These are phyloP conservation scores for Didymellaceae sp. DNA, from an alignment of 2,329 filamentous ascomycete genomes.

Conservation along the genomic window DNA sequence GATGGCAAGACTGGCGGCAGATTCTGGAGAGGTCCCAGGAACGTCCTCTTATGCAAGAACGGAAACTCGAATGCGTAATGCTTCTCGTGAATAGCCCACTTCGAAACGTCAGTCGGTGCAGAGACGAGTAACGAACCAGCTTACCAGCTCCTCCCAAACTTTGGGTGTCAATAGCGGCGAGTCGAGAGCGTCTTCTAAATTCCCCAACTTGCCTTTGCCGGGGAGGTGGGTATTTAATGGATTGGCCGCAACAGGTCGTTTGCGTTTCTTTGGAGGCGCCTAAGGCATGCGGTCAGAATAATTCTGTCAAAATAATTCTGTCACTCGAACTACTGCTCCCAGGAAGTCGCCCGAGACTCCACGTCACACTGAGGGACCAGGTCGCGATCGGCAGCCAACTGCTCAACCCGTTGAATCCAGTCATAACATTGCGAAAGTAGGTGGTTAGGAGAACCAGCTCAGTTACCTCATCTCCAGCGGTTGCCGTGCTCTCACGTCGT, in stretches of 20 bases:
- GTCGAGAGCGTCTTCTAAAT: constrained; percentile 65
- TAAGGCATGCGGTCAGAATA: constrained; percentile 9
- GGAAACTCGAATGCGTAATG: constrained; percentile 76
- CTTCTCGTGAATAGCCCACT: constrained; percentile 71
- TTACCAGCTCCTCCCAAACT: constrained; percentile 69
- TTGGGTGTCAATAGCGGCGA: constrained; percentile 67
- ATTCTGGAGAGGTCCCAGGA: constrained; percentile 52
- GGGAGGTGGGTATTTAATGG: constrained; percentile 43
- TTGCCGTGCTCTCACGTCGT: constrained; percentile 50
- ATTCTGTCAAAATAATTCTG: background rate
- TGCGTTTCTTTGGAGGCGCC: constrained; percentile 34
- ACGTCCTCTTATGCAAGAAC: constrained; percentile 71
- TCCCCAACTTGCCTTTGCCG: constrained; percentile 54
- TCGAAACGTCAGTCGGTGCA: constrained; percentile 14
- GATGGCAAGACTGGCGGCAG: constrained; percentile 44
- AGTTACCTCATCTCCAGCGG: constrained; percentile 34
- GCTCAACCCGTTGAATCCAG: too few relatives aligned
- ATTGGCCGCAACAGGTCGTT: constrained; percentile 49
- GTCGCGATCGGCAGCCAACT: too few relatives aligned
- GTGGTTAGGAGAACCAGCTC: background rate
- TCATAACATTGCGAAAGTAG: background rate
- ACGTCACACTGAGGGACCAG: too few relatives aligned
- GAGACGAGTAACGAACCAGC: constrained; percentile 4
- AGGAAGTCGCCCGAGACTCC: too few relatives aligned
- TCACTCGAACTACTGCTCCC: too few relatives aligned